Evolutionary conservation across 257 asterid genomes (phyloP).

Genomic region (Thymus quinquecostatus): DNA sequence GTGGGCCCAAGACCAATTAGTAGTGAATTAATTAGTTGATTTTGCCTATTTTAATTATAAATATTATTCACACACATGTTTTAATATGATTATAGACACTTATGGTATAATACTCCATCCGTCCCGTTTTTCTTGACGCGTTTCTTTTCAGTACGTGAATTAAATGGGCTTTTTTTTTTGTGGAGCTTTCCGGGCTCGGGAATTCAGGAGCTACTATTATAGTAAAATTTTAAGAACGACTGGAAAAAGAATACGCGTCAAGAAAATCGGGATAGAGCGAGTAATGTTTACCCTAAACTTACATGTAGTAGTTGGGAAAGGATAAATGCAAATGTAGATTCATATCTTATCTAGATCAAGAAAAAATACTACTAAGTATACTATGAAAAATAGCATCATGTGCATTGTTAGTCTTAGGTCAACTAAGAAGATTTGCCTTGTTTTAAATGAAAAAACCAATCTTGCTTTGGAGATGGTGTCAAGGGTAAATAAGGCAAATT

Average conservation of each 20-base stretch:
- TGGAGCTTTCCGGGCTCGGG: too few species aligned
- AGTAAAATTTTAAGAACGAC: too few species aligned
- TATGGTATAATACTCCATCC: too few species aligned
- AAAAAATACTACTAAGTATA: not conserved
- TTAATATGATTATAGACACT: too few species aligned
- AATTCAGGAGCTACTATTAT: too few species aligned
- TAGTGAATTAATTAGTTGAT: not conserved
- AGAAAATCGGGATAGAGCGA: not conserved
- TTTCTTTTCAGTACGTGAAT: too few species aligned
- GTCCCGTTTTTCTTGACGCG: too few species aligned
- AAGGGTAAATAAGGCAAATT: slow-evolving; percentile 12
- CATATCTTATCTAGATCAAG: slow-evolving; percentile 31
- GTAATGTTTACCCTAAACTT: not conserved
- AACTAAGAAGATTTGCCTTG: slow-evolving; percentile 12
- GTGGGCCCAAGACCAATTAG: slow-evolving; percentile 26
- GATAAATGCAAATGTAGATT: not conserved
- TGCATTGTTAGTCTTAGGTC: slow-evolving; percentile 28
- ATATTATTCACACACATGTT: too few species aligned
- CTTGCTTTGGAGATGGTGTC: slow-evolving; percentile 24
- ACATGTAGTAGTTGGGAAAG: not conserved
- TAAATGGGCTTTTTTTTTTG: too few species aligned
- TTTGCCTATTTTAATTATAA: too few species aligned
- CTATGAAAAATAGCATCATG: slow-evolving; percentile 8
- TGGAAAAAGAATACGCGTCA: too few species aligned
- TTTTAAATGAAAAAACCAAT: not conserved